Base-by-base conservation (phyloP, 2,329 filamentous ascomycete species). In the Pseudogymnoascus sp. region DNA sequence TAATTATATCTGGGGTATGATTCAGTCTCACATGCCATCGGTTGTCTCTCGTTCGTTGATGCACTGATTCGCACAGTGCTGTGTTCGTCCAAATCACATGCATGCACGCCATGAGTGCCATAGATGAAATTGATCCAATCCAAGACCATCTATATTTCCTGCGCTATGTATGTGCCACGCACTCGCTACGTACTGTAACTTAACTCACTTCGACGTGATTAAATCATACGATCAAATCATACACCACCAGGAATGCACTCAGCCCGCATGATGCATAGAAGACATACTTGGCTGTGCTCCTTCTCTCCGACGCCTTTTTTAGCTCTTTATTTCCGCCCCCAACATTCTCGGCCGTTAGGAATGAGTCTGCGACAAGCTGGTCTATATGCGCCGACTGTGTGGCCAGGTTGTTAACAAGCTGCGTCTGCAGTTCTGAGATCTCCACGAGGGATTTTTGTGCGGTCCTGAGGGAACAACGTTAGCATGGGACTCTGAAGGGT, bases 361-460 rank as follows among this genome's bases (percentile, higher is more conserved):
- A 83, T 1, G 91, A 92, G 74, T 99, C 93, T 45, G 87, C 81
- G 33, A 96, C 91, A 19, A 99, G 81, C 72, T 94, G 90, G 64
- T 92, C 89, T 66, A 99, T 96, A 69, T 94, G 88, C 62, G 91
- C 91, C 62, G 90, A 89, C 72, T 99, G 94, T 12, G 88, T 87
- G 39, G 87, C 84, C 22, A 99, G 82, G 72, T 97, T 96, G 69
- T 85, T 85, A 41, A 94, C 91, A 11, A 99, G 86, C 61, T 93
- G 87, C 62, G 90, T 91, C 73, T 99, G 94, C 60, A 99, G 80
- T 72, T 96, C 92, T 6, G 91, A 89, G 66, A 99, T 97, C 74
- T 99, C 94, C 3, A 96, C 75, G 5, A 99, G 82, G 0, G 92
- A 96, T 73, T 90, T 91, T 74, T 99, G 92, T 0, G 92, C 92